phyloP scores from a whole-genome alignment of 371 early-diverging fungal genomes.

The Apophysomyces ossiformis region DNA sequence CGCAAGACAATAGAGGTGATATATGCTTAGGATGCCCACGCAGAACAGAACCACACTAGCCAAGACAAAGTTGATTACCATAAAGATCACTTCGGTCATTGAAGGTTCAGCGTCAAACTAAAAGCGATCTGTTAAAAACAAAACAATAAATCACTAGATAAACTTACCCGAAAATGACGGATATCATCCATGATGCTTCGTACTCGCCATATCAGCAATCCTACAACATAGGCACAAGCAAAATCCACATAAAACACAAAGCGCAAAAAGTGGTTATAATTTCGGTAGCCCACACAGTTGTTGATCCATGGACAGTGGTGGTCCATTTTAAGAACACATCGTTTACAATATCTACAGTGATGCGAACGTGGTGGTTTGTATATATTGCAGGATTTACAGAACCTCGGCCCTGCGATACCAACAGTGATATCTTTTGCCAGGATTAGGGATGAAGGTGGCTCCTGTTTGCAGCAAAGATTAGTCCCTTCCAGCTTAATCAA shows the following conservation, averaged over 20 bases:
- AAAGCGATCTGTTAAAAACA: not conserved
- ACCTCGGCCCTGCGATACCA: conserved; percentile 61
- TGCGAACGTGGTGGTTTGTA: conserved; percentile 85
- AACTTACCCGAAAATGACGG: conserved; percentile 30
- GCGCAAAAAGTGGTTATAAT: conserved; percentile 88
- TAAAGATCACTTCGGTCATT: conserved; percentile 63
- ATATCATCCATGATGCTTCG: conserved; percentile 36
- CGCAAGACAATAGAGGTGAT: conserved; percentile 80
- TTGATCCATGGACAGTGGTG: conserved; percentile 98
- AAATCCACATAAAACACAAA: conserved; percentile 76
- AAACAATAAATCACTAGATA: not conserved
- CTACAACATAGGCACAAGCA: conserved; percentile 54
- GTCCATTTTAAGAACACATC: conserved; percentile 90
- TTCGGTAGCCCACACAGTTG: conserved; percentile 93
- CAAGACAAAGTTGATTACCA: conserved; percentile 76
- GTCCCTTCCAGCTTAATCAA: not conserved
- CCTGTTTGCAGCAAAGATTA: conserved; percentile 16
- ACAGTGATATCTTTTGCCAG: conserved; percentile 16
- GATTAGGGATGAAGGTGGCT: conserved; percentile 36
- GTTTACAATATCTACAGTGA: conserved; percentile 81
- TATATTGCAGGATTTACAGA: conserved; percentile 71
- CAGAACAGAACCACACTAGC: conserved; percentile 76
- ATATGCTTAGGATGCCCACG: conserved; percentile 81
- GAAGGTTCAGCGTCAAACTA: conserved; percentile 56
- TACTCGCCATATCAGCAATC: conserved; percentile 38